Evolutionary conservation across 208 protist species (phyloP).

Genomic region (Plasmodiophora brassicae): DNA sequence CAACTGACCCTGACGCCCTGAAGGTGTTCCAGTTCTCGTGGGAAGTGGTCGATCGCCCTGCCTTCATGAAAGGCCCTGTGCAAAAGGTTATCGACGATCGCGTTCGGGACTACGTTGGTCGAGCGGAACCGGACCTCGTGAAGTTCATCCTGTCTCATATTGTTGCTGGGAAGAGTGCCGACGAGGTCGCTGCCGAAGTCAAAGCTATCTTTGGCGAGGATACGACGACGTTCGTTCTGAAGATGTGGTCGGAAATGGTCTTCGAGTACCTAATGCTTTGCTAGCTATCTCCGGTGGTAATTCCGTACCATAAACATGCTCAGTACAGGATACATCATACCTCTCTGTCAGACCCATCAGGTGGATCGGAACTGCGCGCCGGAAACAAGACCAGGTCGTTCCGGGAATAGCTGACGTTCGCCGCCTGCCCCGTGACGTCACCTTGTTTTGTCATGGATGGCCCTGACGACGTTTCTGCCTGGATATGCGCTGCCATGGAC

Average conservation of each 20-base stretch:
- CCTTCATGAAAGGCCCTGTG: background rate
- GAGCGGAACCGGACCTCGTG: background rate
- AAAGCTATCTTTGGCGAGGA: background rate
- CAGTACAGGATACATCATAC: no score
- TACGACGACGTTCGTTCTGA: background rate
- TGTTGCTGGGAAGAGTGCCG: background rate
- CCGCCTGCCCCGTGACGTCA: no score
- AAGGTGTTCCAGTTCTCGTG: background rate
- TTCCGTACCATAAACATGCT: no score
- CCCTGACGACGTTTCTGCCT: no score
- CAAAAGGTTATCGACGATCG: background rate
- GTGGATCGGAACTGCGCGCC: no score
- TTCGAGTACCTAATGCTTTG: conserved; percentile 8
- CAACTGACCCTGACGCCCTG: background rate
- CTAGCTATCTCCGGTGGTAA: background rate
- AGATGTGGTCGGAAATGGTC: background rate
- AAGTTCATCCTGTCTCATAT: background rate
- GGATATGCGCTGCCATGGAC: no score
- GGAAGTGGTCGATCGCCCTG: background rate
- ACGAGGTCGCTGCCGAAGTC: background rate
- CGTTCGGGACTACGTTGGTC: background rate
- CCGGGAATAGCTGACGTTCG: no score
- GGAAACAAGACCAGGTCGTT: no score
- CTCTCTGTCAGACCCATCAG: no score
- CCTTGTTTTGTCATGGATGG: no score